These are phyloP conservation scores for Davidsoniella virescens DNA, from an alignment of 2,329 filamentous ascomycete species.

Conservation along the genomic window DNA sequence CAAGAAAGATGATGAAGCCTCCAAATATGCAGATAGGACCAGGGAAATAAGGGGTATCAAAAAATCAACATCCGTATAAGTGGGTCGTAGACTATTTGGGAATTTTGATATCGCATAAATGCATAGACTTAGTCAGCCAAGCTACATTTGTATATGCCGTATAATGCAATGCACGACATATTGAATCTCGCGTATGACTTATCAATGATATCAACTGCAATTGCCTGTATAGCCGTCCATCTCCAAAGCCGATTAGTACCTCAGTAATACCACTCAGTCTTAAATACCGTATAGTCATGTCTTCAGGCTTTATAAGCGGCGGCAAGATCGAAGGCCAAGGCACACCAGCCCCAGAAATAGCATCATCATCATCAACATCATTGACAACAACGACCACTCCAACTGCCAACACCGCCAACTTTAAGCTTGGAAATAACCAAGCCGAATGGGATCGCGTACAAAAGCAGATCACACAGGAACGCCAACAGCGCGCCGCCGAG, in stretches of 20 bases:
- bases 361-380: slow-evolving; percentile 11
- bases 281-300: slow-evolving; percentile 22
- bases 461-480: slow-evolving; percentile 44
- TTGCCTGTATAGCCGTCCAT: background rate
- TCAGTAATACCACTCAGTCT: background rate
- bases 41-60: too few species aligned
- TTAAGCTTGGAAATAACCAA: slow-evolving; percentile 15
- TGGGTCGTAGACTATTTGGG: too few species aligned
- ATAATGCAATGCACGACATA: slow-evolving; percentile 1
- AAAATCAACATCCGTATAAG: too few species aligned
- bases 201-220: too few species aligned
- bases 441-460: slow-evolving; percentile 50
- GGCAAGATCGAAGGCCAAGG: slow-evolving; percentile 30
- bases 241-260: background rate
- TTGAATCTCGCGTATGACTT: background rate
- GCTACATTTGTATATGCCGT: too few species aligned
- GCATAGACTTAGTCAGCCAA: too few species aligned
- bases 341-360: slow-evolving; percentile 7
- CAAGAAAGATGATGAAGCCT: too few species aligned
- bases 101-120: too few species aligned
- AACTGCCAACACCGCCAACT: too few species aligned
- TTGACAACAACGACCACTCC: slow-evolving; percentile 4
- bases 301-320: slow-evolving; percentile 38
- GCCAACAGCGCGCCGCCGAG: slow-evolving; percentile 35
- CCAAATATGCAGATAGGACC: too few species aligned